Evolutionary conservation across 345 rosid species (phyloP).

Genomic region (Lepidium sativum): DNA sequence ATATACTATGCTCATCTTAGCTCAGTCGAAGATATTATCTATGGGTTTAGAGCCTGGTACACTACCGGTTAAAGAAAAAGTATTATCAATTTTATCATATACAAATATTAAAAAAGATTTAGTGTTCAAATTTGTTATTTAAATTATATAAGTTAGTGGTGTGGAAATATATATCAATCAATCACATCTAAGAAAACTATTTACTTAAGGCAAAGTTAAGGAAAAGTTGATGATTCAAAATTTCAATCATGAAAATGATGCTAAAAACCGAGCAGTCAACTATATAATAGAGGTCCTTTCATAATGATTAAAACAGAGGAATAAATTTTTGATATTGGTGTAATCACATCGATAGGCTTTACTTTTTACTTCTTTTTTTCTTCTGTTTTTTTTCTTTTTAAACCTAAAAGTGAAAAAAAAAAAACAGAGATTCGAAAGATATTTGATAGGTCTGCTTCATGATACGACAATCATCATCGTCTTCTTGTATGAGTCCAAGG

Average conservation of each 20-base stretch:
- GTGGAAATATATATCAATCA: neutral
- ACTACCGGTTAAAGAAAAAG: too few relatives aligned
- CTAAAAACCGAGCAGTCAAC: constrained; percentile 18
- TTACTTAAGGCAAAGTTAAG: constrained; percentile 13
- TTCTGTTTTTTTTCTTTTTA: constrained; percentile 15
- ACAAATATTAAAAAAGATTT: neutral
- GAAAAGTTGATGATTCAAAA: constrained; percentile 20
- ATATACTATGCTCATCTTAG: too few relatives aligned
- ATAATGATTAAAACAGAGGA: constrained; percentile 2
- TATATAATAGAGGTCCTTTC: constrained; percentile 7
- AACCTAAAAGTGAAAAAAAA: constrained; percentile 23
- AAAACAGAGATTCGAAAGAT: constrained; percentile 21
- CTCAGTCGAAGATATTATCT: too few relatives aligned
- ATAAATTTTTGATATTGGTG: constrained; percentile 13
- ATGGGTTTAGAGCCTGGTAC: too few relatives aligned
- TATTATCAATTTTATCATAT: too few relatives aligned
- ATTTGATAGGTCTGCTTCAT: constrained; percentile 28
- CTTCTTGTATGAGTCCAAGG: constrained; percentile 25
- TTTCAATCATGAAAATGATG: constrained; percentile 26
- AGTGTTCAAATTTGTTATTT: neutral
- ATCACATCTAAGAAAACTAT: constrained; percentile 14
- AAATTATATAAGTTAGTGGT: neutral
- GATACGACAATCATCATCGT: constrained; percentile 31
- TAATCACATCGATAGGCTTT: constrained; percentile 27
- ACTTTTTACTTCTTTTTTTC: constrained; percentile 2